Base-by-base conservation (phyloP, 1,284 basidiomycete species). In the Trichosporon faecale region DNA sequence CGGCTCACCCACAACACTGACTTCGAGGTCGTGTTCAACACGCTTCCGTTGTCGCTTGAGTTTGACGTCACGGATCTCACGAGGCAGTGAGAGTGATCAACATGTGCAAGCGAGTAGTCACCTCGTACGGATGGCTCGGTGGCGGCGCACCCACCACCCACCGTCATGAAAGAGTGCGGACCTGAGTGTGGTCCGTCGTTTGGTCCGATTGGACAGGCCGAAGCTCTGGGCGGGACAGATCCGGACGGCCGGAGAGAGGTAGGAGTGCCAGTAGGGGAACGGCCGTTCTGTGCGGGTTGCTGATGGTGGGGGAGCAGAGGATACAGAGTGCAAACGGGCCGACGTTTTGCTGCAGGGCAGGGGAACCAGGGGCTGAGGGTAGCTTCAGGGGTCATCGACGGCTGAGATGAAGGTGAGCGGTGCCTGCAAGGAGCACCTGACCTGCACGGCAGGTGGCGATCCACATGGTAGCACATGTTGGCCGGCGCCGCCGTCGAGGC, bases 401-500 rank as follows among this genome's bases (percentile, higher is more conserved):
- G 57, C 57, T 18, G 57, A 61, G 57, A n/a, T 31, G 27, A 31
- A 5, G 57, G 27, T n/a, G 57, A 61, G 57, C 57, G 18, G 57
- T 31, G 14, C 57, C 57, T 61, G 57, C 18, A 27, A 61, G 27
- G 57, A n/a, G 57, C 57, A 61, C 57, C 57, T 61, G 57, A 61
- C 57, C 57, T 31, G 57, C 57, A 29, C 57, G 29, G 57, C 29
- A 33, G 57, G 29, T 61, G 57, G 57, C 57, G 57, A 61, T 61
- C 57, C 57, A 61, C 57, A 61, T 61, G 57, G 57, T 31, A 61
- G 57, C 57, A 61, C 57, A 61, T 61, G 57, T 61, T 61, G 27
- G 57, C 27, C 57, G 27, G 49, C 49, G 49, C 49, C 14, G 57
- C 57, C 16, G 7, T 3, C 57, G 29, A 18, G 27, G 57, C 46